phyloP scores from a whole-genome alignment of 2,329 filamentous ascomycete species.

The Emergomyces pasteurianus region DNA sequence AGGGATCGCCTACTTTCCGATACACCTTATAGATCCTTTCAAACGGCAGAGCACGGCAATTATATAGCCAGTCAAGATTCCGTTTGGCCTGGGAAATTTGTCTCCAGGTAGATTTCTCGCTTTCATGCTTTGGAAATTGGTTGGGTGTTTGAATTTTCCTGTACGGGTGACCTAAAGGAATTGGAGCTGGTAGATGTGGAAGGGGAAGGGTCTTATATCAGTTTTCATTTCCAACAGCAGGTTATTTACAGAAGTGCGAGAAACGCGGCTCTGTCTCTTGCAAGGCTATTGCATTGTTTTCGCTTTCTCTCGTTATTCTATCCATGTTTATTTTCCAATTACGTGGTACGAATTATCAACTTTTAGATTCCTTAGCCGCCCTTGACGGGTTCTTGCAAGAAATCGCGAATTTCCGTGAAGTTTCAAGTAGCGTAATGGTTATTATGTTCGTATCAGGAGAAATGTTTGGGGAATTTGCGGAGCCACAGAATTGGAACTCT shows the following conservation, averaged over 20 bases:
- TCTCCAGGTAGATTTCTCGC: background rate
- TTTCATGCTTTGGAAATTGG: background rate
- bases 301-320: background rate
- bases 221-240: background rate
- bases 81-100: background rate
- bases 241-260: background rate
- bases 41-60: background rate
- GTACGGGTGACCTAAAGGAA: background rate
- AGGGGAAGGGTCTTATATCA: background rate
- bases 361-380: background rate
- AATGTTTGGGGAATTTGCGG: background rate
- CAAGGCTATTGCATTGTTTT: background rate
- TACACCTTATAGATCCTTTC: constrained; percentile 20
- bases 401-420: background rate
- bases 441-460: background rate
- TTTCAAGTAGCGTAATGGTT: background rate
- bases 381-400: background rate
- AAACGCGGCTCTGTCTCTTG: background rate
- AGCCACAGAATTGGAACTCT: background rate
- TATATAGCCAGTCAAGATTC: background rate
- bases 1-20: constrained; percentile 25
- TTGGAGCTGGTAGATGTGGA: background rate
- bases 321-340: background rate
- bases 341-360: background rate
- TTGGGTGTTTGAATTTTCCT: background rate